Evolutionary conservation across 768 basidiomycete species (phyloP).

Genomic region (Rhodotorula paludigena): DNA sequence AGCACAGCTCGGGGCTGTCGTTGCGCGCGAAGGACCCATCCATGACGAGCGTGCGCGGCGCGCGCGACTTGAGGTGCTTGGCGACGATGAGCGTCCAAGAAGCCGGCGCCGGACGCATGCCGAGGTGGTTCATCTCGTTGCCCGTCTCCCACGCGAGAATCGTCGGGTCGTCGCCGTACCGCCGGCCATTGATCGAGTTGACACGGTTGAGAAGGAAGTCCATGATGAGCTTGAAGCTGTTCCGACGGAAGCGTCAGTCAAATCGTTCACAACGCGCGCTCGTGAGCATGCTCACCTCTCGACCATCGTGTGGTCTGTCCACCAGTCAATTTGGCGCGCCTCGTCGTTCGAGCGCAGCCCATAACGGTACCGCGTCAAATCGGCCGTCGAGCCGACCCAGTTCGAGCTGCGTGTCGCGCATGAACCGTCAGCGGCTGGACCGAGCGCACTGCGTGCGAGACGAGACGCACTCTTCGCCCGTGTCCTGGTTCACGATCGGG

Average conservation of each 20-base stretch:
- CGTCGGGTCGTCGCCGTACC: conserved; percentile 41
- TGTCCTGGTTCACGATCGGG: conserved; percentile 41
- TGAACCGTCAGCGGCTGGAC: neutral
- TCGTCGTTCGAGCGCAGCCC: conserved; percentile 25
- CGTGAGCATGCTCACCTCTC: conserved; percentile 9
- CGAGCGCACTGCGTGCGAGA: neutral
- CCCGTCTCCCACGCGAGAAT: conserved; percentile 44
- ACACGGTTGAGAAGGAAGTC: conserved; percentile 41
- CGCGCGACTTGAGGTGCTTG: conserved; percentile 40
- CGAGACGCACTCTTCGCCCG: conserved; percentile 25
- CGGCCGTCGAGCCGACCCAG: conserved; percentile 38
- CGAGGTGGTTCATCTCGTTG: conserved; percentile 40
- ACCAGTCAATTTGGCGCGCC: conserved; percentile 36
- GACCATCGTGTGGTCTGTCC: conserved; percentile 37
- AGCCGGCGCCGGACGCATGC: conserved; percentile 37
- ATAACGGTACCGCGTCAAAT: conserved; percentile 30
- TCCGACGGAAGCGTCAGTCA: neutral
- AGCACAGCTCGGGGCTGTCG: conserved; percentile 37
- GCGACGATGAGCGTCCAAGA: conserved; percentile 40
- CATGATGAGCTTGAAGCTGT: conserved; percentile 38
- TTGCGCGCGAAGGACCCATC: conserved; percentile 41
- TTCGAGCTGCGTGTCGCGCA: conserved; percentile 25
- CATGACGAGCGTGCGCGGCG: conserved; percentile 41
- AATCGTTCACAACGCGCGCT: neutral
- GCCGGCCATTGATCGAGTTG: conserved; percentile 41